These are phyloP conservation scores for Thymus quinquecostatus DNA, from an alignment of 257 asterid genomes.

Conservation along the genomic window DNA sequence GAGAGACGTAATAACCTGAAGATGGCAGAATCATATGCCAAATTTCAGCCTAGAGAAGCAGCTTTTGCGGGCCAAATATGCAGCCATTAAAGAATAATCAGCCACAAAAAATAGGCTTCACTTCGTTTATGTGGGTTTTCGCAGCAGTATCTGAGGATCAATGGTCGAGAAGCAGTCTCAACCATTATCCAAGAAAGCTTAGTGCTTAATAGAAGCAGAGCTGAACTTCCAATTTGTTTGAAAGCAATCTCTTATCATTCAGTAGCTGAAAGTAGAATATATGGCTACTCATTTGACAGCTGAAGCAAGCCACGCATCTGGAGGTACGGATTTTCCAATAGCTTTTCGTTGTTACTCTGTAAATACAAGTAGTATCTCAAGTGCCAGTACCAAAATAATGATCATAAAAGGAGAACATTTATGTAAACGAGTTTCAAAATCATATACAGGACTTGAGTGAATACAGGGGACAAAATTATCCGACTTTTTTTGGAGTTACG, in stretches of 20 bases:
- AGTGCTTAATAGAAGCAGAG: conserved; percentile 24
- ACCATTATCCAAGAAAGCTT: conserved; percentile 30
- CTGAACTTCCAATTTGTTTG: conserved; percentile 23
- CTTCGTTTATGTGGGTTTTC: conserved; percentile 31
- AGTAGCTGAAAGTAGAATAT: conserved; percentile 47
- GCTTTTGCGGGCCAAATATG: conserved; percentile 30
- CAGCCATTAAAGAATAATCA: conserved; percentile 37
- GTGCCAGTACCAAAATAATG: conserved; percentile 26
- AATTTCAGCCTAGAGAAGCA: conserved; percentile 37
- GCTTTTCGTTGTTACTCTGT: conserved; percentile 99
- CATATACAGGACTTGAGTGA: conserved; percentile 13
- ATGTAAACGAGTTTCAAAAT: conserved; percentile 5
- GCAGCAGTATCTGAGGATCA: conserved; percentile 29
- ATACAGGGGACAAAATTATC: neutral
- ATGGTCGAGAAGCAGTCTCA: conserved; percentile 28
- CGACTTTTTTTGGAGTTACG: neutral
- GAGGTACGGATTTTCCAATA: conserved; percentile 97
- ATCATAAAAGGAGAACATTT: conserved; percentile 14
- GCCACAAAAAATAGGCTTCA: conserved; percentile 26
- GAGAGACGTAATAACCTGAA: conserved; percentile 38
- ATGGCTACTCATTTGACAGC: conserved; percentile 62
- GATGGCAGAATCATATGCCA: conserved; percentile 29
- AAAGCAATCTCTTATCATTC: conserved; percentile 22
- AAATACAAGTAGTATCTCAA: conserved; percentile 38
- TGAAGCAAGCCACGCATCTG: conserved; percentile 98